These are phyloP conservation scores for Pinus albicaulis DNA, from an alignment of 75 land plant genomes.

Conservation along the genomic window DNA sequence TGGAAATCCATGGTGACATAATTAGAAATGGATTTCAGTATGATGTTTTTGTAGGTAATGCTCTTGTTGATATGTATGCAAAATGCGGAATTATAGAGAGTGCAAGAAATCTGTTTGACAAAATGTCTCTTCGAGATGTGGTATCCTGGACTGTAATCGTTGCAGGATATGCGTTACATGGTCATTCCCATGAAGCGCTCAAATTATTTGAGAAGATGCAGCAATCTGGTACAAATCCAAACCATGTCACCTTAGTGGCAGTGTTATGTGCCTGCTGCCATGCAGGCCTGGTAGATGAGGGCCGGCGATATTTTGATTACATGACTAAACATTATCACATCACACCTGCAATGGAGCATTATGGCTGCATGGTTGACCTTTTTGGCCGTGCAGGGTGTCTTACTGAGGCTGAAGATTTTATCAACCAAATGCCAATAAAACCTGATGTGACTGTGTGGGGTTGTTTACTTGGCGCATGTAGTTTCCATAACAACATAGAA, in stretches of 20 bases:
- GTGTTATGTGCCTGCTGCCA: background rate
- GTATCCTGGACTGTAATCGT: slow-evolving; percentile 8
- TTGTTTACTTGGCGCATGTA: slow-evolving; percentile 57
- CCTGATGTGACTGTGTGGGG: slow-evolving; percentile 42
- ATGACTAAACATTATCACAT: slow-evolving; percentile 35
- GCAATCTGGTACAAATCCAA: slow-evolving; percentile 1
- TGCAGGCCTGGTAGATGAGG: slow-evolving; percentile 13
- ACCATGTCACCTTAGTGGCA: slow-evolving; percentile 10
- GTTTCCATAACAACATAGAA: slow-evolving; percentile 35
- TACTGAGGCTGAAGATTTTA: slow-evolving; percentile 36
- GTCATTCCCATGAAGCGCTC: slow-evolving; percentile 6
- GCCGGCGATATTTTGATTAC: slow-evolving; percentile 21
- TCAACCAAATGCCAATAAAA: slow-evolving; percentile 33
- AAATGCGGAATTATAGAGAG: background rate
- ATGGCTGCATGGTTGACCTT: slow-evolving; percentile 44
- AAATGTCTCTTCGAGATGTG: background rate
- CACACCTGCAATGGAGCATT: slow-evolving; percentile 34
- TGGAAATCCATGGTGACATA: too few species aligned
- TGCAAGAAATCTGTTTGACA: slow-evolving; percentile 15
- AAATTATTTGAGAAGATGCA: slow-evolving; percentile 6
- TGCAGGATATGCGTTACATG: slow-evolving; percentile 1
- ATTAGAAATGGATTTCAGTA: background rate
- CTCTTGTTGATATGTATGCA: background rate
- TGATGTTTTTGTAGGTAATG: background rate
- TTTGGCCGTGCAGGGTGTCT: slow-evolving; percentile 37